Evolutionary conservation across 441 rosid species (phyloP).

Genomic region (Gossypium schwendimanii): DNA sequence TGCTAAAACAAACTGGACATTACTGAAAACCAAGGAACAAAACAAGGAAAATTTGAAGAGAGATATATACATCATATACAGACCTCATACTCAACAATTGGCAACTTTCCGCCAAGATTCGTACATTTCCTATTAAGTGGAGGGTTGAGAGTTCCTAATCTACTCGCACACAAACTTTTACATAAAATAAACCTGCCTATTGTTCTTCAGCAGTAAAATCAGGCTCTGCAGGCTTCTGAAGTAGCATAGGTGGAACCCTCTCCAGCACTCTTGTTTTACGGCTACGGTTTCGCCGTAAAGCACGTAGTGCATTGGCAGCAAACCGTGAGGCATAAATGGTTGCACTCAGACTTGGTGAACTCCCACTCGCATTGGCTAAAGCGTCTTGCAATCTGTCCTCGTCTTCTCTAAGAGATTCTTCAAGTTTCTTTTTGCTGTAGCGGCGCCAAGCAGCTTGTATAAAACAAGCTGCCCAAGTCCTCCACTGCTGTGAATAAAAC

Average conservation of each 20-base stretch:
- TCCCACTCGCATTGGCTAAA: slow-evolving; percentile 51
- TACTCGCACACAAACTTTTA: background rate
- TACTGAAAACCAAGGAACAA: background rate
- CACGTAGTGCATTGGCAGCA: slow-evolving; percentile 63
- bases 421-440: slow-evolving; percentile 54
- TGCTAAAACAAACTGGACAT: background rate
- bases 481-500: slow-evolving; percentile 77
- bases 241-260: slow-evolving; percentile 52
- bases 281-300: slow-evolving; percentile 34
- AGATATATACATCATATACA: background rate
- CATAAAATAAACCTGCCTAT: slow-evolving; percentile 13
- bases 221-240: slow-evolving; percentile 79
- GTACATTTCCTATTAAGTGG: background rate
- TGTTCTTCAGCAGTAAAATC: slow-evolving; percentile 60
- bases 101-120: background rate
- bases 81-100: background rate
- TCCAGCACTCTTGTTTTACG: slow-evolving; percentile 45
- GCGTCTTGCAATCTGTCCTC: slow-evolving; percentile 71
- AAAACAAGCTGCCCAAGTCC: slow-evolving; percentile 89
- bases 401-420: slow-evolving; percentile 56
- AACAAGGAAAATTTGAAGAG: background rate
- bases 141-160: background rate
- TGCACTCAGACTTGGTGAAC: slow-evolving; percentile 67
- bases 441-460: slow-evolving; percentile 86
- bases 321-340: slow-evolving; percentile 70